Evolutionary conservation across 2,329 filamentous ascomycete species (phyloP).

Genomic region (Xylariales sp.): DNA sequence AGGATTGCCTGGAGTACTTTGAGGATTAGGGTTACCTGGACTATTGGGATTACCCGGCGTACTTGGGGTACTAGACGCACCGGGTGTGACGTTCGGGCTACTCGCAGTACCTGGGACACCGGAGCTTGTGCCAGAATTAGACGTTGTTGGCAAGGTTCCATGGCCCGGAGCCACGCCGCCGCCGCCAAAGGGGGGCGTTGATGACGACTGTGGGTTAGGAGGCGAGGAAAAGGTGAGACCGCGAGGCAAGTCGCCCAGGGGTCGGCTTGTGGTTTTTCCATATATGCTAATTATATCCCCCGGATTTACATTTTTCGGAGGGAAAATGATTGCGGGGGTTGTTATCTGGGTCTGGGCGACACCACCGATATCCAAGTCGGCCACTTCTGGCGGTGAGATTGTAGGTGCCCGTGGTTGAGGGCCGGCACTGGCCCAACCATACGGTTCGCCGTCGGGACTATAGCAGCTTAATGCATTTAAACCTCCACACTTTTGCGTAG

Average conservation of each 20-base stretch:
- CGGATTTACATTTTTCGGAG: constrained; percentile 39
- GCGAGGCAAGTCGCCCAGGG: constrained; percentile 43
- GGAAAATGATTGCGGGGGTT: constrained; percentile 42
- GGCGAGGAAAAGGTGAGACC: constrained; percentile 33
- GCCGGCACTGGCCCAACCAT: constrained; percentile 49
- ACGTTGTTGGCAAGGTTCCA: constrained; percentile 22
- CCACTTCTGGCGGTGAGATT: constrained; percentile 42
- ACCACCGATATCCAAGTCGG: constrained; percentile 43
- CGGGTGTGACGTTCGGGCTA: constrained; percentile 4
- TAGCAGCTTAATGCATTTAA: constrained; percentile 59
- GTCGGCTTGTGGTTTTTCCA: constrained; percentile 41
- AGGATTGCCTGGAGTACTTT: background rate
- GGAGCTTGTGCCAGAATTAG: constrained; percentile 24
- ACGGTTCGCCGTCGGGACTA: constrained; percentile 52
- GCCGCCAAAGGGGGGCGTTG: constrained; percentile 29
- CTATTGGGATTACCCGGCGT: constrained; percentile 20
- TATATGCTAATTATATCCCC: constrained; percentile 39
- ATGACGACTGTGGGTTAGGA: constrained; percentile 25
- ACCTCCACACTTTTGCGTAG: constrained; percentile 63
- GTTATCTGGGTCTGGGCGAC: constrained; percentile 46
- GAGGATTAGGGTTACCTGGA: constrained; percentile 14
- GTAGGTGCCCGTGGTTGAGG: constrained; percentile 45
- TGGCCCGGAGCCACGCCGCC: constrained; percentile 32
- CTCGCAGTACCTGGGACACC: constrained; percentile 3
- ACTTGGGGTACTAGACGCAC: background rate